Conservation (phyloP, 2,329 filamentous ascomycete genomes). For the Geosmithia putterillii region DNA sequence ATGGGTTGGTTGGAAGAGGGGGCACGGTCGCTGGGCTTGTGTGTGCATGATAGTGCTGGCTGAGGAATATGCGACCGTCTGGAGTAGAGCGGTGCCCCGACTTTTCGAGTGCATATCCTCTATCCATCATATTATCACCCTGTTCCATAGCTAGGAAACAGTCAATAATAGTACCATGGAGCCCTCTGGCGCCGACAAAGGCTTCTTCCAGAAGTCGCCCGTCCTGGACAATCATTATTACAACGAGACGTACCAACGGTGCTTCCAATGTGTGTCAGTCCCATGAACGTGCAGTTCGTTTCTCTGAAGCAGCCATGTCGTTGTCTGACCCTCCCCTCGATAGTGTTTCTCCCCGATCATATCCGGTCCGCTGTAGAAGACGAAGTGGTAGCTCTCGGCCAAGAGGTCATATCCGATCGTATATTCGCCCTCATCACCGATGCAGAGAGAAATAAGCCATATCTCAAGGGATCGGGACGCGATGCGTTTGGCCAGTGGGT, state of each 20-base stretch:
- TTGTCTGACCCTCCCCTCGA: not conserved
- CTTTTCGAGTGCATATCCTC: not conserved
- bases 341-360: slow-evolving; percentile 35
- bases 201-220: slow-evolving; percentile 44
- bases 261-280: slow-evolving; percentile 29
- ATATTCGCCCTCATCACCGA: slow-evolving; percentile 49
- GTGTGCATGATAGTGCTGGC: no score
- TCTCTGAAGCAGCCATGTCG: no score
- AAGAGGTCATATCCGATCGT: slow-evolving; percentile 37
- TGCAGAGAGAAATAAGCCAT: slow-evolving; percentile 52
- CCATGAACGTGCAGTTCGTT: no score
- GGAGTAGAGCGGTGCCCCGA: not conserved
- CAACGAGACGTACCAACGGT: slow-evolving; percentile 37
- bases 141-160: not conserved
- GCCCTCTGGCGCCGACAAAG: slow-evolving; percentile 29
- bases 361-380: slow-evolving; percentile 24
- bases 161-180: slow-evolving; percentile 29
- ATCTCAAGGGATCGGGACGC: slow-evolving; percentile 40
- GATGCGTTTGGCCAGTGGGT: slow-evolving; percentile 49
- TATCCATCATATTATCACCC: not conserved
- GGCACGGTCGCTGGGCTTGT: no score
- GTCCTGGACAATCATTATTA: slow-evolving; percentile 42
- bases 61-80: no score
- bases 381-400: slow-evolving; percentile 34
- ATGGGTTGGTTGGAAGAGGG: not conserved